Base-by-base conservation (phyloP, 140 eudicot species). In the Ambrosia hybrid region DNA sequence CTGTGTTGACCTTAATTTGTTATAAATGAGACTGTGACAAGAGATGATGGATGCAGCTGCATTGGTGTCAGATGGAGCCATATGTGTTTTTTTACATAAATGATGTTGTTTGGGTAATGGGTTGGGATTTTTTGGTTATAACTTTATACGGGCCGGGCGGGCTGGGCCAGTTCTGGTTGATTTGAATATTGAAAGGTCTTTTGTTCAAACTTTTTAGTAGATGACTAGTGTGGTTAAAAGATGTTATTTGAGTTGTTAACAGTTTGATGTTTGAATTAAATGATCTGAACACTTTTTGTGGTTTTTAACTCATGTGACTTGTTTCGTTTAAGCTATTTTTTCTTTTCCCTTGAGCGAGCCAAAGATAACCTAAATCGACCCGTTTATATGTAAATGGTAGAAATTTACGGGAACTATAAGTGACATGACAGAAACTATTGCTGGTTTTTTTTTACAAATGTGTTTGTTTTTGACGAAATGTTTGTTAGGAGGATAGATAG, bases 61-160 rank as follows among this genome's bases (percentile, higher is more conserved):
- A 58, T 75, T 67, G 38, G 8, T 67, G 69, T 76, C 45, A 67
- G 74, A 49, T 68, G 80, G 68, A 75, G 49, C 74, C 81, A 37
- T 68, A 3, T 64, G 64, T 74, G 56, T 71, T 57, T n/a, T 41
- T 41, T 6, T 41, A 68, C 60, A 68, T 49, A 49, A 65, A 41
- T 65, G 52, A 65, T 62, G 49, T 30, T 62, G 68, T 62, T 62
- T 37, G 12, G 2, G 51, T 36, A n/a, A 3, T 37, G 46, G 46
- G 67, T 34, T 61, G 45, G 15, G 34, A 26, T 10, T 59, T 30
- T 58, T 10, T 26, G 33, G 5, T 5, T 4, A 55, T 34, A 30
- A 30, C 34, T 30, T 30, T 30, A 30, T 30, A 30, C 34, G 34
- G 34, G 34, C 34, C 34, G 34, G 34, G 34, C 34, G 34, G 34